Evolutionary conservation across 345 rosid genomes (phyloP), one percentile per base, ranked within the genome.

Genomic region (Lepidium sativum): DNA sequence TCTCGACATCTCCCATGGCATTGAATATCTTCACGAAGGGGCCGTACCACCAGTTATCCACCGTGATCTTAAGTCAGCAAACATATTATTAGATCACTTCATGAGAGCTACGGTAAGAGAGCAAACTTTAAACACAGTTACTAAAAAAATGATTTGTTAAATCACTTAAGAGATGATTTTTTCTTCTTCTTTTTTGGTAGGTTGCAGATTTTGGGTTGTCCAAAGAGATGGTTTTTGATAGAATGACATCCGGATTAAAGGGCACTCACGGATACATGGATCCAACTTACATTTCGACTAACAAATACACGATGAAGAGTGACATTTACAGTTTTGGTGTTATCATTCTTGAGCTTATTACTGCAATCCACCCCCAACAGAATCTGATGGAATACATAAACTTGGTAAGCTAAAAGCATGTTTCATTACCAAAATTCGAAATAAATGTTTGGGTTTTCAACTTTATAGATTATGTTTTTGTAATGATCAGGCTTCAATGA

Each of bases 121-220:
- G 38, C 9, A 55, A 11, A 16, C 34, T 32, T 25, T 27, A 25
- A 6, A 4, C 11, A 31, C 2, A 15, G 17, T 31, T 44, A 18
- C 45, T 16, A 42, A 42, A 37, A 27, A n/a, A 41, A 17, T 47
- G 34, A 8, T 66, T 72, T 4, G 55, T 44, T 4, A 33, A 9
- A 52, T 43, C 53, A 16, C 25, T 29, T 3, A 1, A 56, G 14
- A 6, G 0, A 1, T 14, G 20, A 7, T 27, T 17, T 12, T 49
- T 32, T 6, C 3, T 14, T 14, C 39, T 1, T 18, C 14, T 1
- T 18, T 5, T 8, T 51, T 25, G 49, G 41, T 66, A 94, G 99
- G 97, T 94, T 68, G 97, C 99, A 14, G 97, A 94, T 78, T 94
- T 94, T 17, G 97, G 99, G 60, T 79, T 94, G 54, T 94, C 99